Base-by-base conservation (phyloP, 192 early-diverging fungal species). In the Coemansia sp. region DNA sequence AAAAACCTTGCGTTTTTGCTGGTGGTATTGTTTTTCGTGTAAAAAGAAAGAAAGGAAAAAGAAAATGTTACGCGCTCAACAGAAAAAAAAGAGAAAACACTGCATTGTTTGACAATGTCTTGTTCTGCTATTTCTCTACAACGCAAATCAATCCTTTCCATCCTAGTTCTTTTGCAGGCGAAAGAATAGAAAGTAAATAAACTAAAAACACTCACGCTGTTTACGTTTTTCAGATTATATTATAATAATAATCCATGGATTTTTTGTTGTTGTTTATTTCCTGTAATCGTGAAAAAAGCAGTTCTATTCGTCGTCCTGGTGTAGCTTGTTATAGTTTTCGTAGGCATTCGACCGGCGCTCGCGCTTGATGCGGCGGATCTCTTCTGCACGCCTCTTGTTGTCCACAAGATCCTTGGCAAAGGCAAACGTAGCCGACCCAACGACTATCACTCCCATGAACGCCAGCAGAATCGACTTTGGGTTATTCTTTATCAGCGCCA, bases 401-500 rank as follows among this genome's bases (percentile, higher is more conserved):
- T 69, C 64, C 20, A 82, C 79, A 25, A 76, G 45, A 37, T 82
- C 79, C 53, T 82, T 82, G 17, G 79, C 67, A 48, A 39, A 82
- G 0, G 61, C 74, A 53, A 82, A 82, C 20, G 74, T 65, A 5
- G 48, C 74, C 39, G 70, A 82, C 4, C 79, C 74, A 50, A 76
- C 61, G 9, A 53, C 74, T 41, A 82, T 76, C 20, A 82, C 59
- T 25, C 67, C 79, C 8, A 62, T 48, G 55, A 67, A 82, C 37
- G 74, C 79, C 46, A 76, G 5, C 22, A 82, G 63, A 44, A 82
- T 82, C 44, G 79, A 82, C 58, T 46, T 63, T 53, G 79, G 79
- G 41, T 73, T 82, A 70, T 76, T 76, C 62, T 82, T 82, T 53
- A 82, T 72, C 7, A 76, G 39, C 17, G 70, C 79, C 79, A 81